These are phyloP conservation scores for Amphichorda felina DNA, from an alignment of 2,329 filamentous ascomycete species.

Conservation along the genomic window DNA sequence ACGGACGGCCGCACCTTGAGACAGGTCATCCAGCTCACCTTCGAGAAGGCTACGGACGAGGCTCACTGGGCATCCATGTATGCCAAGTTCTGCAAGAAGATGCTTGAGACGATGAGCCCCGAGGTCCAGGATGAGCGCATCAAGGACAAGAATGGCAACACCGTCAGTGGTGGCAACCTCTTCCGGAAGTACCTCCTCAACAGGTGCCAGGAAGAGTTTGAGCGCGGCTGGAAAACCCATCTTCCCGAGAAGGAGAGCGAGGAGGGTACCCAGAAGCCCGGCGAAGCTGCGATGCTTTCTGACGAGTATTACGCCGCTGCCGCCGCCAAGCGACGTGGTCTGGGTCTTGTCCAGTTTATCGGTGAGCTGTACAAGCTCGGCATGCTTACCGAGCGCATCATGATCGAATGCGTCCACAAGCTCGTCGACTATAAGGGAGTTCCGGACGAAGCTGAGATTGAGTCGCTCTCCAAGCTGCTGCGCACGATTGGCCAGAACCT, in stretches of 20 bases:
- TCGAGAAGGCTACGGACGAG: constrained; percentile 98
- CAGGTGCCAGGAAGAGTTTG: constrained; percentile 96
- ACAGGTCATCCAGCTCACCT: constrained; percentile 97
- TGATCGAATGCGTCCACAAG: constrained; percentile 98
- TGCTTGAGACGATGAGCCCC: constrained; percentile 89
- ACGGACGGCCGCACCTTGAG: constrained; percentile 85
- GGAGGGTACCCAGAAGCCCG: constrained; percentile 34
- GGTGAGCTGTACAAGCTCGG: constrained; percentile 97
- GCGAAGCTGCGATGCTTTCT: constrained; percentile 73
- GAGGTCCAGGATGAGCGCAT: constrained; percentile 95
- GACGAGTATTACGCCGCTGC: constrained; percentile 95
- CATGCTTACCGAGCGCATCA: constrained; percentile 98
- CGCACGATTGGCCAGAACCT: constrained; percentile 85
- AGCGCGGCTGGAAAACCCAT: constrained; percentile 80
- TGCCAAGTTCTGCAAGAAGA: constrained; percentile 93
- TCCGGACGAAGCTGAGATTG: constrained; percentile 91
- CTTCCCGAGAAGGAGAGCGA: constrained; percentile 43
- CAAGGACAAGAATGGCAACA: constrained; percentile 75
- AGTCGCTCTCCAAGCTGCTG: constrained; percentile 87
- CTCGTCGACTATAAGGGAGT: constrained; percentile 89
- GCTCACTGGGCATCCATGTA: constrained; percentile 99
- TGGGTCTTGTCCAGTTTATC: constrained; percentile 98
- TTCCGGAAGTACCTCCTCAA: constrained; percentile 99
- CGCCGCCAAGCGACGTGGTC: constrained; percentile 88
- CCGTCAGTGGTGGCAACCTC: constrained; percentile 82